These are phyloP conservation scores for Leccinum broughii DNA, from an alignment of 768 basidiomycete genomes.

Conservation along the genomic window DNA sequence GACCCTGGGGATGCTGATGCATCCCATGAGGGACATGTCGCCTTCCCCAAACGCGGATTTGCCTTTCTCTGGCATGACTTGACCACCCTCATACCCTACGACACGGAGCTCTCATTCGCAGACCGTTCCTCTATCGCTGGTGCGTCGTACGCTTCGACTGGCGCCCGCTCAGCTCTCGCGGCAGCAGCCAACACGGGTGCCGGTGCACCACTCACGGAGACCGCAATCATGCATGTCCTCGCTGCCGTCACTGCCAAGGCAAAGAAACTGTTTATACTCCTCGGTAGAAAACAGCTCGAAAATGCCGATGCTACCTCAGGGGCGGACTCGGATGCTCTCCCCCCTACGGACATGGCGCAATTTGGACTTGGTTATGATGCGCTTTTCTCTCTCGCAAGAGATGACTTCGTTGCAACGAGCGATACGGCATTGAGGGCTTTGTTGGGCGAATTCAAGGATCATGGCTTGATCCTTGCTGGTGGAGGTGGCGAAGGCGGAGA, in stretches of 20 bases:
- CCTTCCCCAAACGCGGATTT: constrained; percentile 48
- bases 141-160: constrained; percentile 39
- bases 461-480: constrained; percentile 68
- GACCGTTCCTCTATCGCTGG: constrained; percentile 65
- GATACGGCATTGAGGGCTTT: constrained; percentile 82
- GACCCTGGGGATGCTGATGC: constrained; percentile 1
- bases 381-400: constrained; percentile 72
- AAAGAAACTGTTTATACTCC: constrained; percentile 73
- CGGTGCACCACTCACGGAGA: constrained; percentile 62
- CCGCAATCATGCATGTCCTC: constrained; percentile 77
- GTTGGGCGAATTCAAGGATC: constrained; percentile 90
- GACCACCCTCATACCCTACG: constrained; percentile 82
- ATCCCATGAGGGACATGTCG: constrained; percentile 1
- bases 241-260: constrained; percentile 87
- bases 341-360: constrained; percentile 38
- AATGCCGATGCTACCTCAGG: constrained; percentile 38
- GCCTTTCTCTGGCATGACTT: constrained; percentile 89
- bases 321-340: constrained; percentile 7
- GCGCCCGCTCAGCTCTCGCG: constrained; percentile 26
- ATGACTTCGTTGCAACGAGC: constrained; percentile 86
- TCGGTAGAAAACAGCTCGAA: constrained; percentile 69
- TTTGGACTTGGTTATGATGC: constrained; percentile 63
- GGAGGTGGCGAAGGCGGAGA: constrained; percentile 48
- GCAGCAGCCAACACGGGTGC: constrained; percentile 32
- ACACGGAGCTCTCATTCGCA: constrained; percentile 68